Percentiles rank a stretch among this genome's conserved stretches.
These are phyloP conservation scores for Lepidopterella palustris DNA, from an alignment of 495 filamentous ascomycete species.

Conservation along the genomic window DNA sequence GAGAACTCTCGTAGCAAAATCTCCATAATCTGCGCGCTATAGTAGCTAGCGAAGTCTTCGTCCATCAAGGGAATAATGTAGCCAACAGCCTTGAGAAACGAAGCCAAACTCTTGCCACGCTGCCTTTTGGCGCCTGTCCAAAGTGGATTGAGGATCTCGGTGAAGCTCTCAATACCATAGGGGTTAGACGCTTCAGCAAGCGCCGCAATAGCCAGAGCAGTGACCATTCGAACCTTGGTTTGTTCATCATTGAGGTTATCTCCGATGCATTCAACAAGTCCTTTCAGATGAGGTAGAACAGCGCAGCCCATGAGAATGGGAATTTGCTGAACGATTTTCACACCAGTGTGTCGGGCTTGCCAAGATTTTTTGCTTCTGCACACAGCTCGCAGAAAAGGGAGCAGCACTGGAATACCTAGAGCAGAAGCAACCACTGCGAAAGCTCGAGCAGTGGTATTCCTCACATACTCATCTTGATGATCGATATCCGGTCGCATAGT, in stretches of 20 bases:
- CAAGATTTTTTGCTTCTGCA: conserved; percentile 98
- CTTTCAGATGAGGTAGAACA: conserved; percentile 91
- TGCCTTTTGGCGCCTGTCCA: conserved; percentile 96
- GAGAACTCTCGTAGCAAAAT: conserved; percentile 93
- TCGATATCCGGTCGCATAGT: conserved; percentile 99
- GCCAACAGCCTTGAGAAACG: conserved; percentile 94
- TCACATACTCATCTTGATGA: conserved; percentile 96
- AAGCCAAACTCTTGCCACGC: conserved; percentile 89
- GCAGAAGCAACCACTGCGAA: conserved; percentile 97
- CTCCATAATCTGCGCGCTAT: conserved; percentile 97
- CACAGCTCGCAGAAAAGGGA: conserved; percentile 91
- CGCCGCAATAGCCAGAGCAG: conserved; percentile 89
- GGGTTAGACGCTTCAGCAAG: conserved; percentile 95
- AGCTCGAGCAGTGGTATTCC: conserved; percentile 95
- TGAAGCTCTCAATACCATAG: conserved; percentile 98
- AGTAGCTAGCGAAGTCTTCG: conserved; percentile 99
- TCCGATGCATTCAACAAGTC: conserved; percentile 91
- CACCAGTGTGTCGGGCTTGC: conserved; percentile 98
- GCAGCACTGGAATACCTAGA: conserved; percentile 87
- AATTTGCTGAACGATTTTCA: conserved; percentile 98
- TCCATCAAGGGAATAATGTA: conserved; percentile 99
- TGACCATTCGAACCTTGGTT: conserved; percentile 93
- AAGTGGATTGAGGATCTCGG: conserved; percentile 92
- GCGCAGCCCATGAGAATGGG: conserved; percentile 99
- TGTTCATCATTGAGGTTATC: conserved; percentile 96